phyloP scores from a whole-genome alignment of 192 early-diverging fungal species.

The Chytriomyces hyalinus region DNA sequence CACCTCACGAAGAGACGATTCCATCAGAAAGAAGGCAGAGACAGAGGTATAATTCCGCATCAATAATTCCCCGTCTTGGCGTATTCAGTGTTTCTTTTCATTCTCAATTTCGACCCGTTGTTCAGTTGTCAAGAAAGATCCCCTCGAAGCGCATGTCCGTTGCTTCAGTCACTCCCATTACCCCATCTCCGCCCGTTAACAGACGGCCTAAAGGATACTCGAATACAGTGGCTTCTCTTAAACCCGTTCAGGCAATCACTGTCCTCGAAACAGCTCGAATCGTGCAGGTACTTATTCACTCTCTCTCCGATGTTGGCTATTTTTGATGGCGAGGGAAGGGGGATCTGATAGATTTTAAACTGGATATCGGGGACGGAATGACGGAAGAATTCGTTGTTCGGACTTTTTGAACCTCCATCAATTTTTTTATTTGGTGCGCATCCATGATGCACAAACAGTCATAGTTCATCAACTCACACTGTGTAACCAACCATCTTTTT shows the following conservation, averaged over 20 bases:
- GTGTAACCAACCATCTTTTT: not conserved
- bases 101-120: not conserved
- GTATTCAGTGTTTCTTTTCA: not conserved
- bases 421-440: not conserved
- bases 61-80: not conserved
- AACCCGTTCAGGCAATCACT: slow-evolving; percentile 86
- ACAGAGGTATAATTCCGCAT: slow-evolving; percentile 35
- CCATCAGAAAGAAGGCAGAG: slow-evolving; percentile 57
- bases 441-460: not conserved
- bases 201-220: slow-evolving; percentile 15
- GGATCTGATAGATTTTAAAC: not conserved
- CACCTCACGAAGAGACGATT: slow-evolving; percentile 54
- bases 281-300: slow-evolving; percentile 42
- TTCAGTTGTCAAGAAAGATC: slow-evolving; percentile 9
- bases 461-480: not conserved
- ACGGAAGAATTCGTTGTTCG: not conserved
- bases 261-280: slow-evolving; percentile 59
- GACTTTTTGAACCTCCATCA: not conserved
- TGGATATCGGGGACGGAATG: not conserved
- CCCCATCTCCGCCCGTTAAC: not conserved
- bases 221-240: slow-evolving; percentile 88
- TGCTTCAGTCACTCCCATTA: not conserved
- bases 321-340: too few relatives aligned
- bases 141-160: slow-evolving; percentile 25
- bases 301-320: not conserved